phyloP scores from a whole-genome alignment of 2,329 filamentous ascomycete genomes.

The Allantophomopsis lycopodina region DNA sequence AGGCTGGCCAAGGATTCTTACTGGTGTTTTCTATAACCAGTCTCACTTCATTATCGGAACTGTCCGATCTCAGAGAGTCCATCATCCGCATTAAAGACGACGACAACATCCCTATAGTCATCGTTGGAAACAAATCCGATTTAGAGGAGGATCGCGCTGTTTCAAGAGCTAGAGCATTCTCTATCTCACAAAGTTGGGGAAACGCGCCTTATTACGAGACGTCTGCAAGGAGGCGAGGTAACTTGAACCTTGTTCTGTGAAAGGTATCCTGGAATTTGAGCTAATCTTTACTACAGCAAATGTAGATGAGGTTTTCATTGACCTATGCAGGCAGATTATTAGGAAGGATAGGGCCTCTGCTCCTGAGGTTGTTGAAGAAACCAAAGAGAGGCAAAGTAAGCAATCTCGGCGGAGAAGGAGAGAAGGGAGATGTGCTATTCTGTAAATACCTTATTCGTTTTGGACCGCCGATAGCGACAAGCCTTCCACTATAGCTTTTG shows the following conservation, averaged over 20 bases:
- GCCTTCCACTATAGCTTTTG: no score
- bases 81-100: constrained; percentile 64
- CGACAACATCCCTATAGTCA: constrained; percentile 54
- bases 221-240: constrained; percentile 43
- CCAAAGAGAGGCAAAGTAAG: not conserved
- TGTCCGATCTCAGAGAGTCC: constrained; percentile 58
- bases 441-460: no score
- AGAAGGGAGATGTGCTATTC: no score
- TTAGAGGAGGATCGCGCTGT: constrained; percentile 59
- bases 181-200: constrained; percentile 54
- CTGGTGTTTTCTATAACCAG: constrained; percentile 65
- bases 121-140: constrained; percentile 64
- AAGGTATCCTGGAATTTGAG: not conserved
- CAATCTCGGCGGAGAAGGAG: no score
- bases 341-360: constrained; percentile 31
- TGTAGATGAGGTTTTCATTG: constrained; percentile 59
- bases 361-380: not conserved
- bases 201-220: constrained; percentile 65
- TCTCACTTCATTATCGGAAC: constrained; percentile 52
- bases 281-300: constrained; percentile 27
- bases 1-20: constrained; percentile 61
- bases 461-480: no score
- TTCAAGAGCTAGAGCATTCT: constrained; percentile 48
- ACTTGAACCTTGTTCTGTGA: constrained; percentile 1
- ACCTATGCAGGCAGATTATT: constrained; percentile 55